Base-by-base conservation (phyloP, 352 stramenopile genomes). In the Phytophthora colocasiae region DNA sequence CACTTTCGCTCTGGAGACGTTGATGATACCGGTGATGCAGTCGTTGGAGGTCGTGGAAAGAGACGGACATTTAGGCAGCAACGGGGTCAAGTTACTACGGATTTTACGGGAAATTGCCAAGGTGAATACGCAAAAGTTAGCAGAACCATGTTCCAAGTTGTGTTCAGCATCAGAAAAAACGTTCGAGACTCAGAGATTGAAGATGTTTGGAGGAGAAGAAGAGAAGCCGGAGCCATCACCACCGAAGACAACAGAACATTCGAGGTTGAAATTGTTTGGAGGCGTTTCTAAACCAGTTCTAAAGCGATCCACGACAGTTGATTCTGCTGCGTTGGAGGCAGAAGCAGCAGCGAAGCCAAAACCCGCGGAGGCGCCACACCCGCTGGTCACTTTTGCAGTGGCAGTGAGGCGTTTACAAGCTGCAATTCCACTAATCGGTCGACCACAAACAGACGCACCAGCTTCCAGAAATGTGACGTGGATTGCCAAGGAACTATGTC, bases 1-100 rank as follows among this genome's bases (percentile, higher is more conserved):
- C 24, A 78, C 73, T 3, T 91, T 91, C 52, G 80, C 85, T 3
- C 24, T 87, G 27, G 83, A 92, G 40, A 90, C 81, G 19, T 65
- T 92, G n/a, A 69, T 90, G 53, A 34, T 82, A 50, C 80, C 85
- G 43, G 67, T 91, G 31, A 44, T 92, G 22, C 64, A 80, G 40
- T 80, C 81, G 2, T 68, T 93, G 9, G 78, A 92, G 58, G 27
- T 75, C 1, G 63, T 92, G 48, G 78, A 93, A 51, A 71, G 65
- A 19, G 66, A 80, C 32, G 51, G 45, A 8, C 52, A 50, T 32
- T 51, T 92, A 17, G 81, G 81, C 0, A 39, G 54, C 19, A 89
- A 91, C 45, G 81, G 85, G 12, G 57, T 61, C 1, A 65, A 77
- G 9, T 39, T 93, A 51, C 58, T 92, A 15, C 69, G 53, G 9